phyloP scores from a whole-genome alignment of 78 protist genomes.

The Anaeramoeba flamelloides region DNA sequence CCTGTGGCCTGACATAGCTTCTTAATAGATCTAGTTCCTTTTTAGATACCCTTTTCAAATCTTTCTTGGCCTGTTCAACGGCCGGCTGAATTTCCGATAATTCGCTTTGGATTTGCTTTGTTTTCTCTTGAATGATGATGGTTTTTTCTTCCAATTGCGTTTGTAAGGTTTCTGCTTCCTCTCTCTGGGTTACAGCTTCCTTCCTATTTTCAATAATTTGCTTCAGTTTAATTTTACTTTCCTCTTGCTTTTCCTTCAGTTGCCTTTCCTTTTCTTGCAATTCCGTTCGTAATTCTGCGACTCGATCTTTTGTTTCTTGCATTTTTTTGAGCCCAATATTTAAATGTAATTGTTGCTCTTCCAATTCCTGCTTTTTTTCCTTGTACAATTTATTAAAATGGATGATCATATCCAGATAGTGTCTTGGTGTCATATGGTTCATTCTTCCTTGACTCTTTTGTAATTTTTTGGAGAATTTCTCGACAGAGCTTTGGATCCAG shows the following conservation, averaged over 20 bases:
- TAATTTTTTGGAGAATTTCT: slow-evolving; percentile 30
- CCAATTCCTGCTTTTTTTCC: background rate
- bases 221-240: slow-evolving; percentile 41
- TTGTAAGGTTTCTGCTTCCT: slow-evolving; percentile 22
- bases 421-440: slow-evolving; percentile 30
- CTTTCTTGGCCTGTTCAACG: slow-evolving; percentile 44
- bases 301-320: slow-evolving; percentile 28
- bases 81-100: slow-evolving; percentile 38
- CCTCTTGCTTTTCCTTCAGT: slow-evolving; percentile 33
- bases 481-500: slow-evolving; percentile 47
- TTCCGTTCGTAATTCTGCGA: slow-evolving; percentile 31
- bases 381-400: slow-evolving; percentile 7
- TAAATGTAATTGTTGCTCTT: slow-evolving; percentile 1
- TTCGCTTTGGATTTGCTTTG: slow-evolving; percentile 31
- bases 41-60: slow-evolving; percentile 31
- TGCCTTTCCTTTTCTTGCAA: slow-evolving; percentile 26
- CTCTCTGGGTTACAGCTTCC: slow-evolving; percentile 16
- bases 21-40: slow-evolving; percentile 45
- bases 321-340: slow-evolving; percentile 34
- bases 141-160: slow-evolving; percentile 19
- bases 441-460: slow-evolving; percentile 40
- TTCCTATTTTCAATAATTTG: slow-evolving; percentile 41
- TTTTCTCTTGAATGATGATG: slow-evolving; percentile 10
- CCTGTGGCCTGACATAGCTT: slow-evolving; percentile 42
- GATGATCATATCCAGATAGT: slow-evolving; percentile 8